phyloP scores from a whole-genome alignment of 495 filamentous ascomycete species.

The Neurospora sp. region DNA sequence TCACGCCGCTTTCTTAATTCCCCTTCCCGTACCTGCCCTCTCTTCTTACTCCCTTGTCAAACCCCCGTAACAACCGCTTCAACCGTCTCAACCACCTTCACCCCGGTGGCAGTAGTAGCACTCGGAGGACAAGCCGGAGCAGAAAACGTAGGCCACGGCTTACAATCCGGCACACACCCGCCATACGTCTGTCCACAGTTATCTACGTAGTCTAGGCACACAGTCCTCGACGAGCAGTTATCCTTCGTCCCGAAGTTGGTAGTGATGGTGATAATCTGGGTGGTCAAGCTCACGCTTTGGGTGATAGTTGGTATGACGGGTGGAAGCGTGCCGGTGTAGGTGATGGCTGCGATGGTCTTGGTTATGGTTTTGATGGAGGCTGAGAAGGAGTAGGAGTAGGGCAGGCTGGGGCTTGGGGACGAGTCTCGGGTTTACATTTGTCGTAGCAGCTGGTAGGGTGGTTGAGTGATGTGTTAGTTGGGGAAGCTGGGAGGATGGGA shows the following conservation, averaged over 20 bases:
- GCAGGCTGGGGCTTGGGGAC: neutral
- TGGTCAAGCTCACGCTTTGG: neutral
- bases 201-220: neutral
- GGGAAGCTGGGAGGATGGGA: neutral
- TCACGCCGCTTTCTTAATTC: neutral
- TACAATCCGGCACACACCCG: neutral
- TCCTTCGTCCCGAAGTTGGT: neutral
- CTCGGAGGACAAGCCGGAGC: neutral
- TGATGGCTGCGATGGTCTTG: neutral
- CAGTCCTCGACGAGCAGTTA: neutral
- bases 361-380: neutral
- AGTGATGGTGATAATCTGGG: neutral
- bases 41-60: neutral
- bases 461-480: neutral
- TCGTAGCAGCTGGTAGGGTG: neutral
- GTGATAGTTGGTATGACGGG: neutral
- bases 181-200: neutral
- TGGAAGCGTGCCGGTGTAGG: neutral
- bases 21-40: neutral
- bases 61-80: neutral
- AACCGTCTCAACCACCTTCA: neutral
- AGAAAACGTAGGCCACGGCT: neutral
- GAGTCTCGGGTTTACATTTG: neutral
- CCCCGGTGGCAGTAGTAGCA: neutral
- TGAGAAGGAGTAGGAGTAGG: neutral